Base-by-base conservation (phyloP, 2,329 filamentous ascomycete genomes). In the Juglanconis sp. region DNA sequence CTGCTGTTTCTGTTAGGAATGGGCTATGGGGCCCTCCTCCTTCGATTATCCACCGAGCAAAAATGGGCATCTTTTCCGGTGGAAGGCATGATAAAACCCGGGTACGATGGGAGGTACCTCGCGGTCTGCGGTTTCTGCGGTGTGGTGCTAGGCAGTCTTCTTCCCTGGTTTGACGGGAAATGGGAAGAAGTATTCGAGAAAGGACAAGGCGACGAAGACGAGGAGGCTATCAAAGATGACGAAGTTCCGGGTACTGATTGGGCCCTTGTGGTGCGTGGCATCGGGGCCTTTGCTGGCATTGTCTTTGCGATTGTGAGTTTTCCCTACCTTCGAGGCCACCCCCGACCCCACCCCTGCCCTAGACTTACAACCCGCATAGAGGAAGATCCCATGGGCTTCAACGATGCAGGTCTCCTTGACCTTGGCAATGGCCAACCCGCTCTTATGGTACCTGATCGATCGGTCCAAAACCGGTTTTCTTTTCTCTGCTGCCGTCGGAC, bases 381-480 rank as follows among this genome's bases (percentile, higher is more conserved):
- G 95, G 65, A 91, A 90, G 73, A 84, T 97, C 9, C 90, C 92
- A 1, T 99, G 95, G 95, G 85, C 93, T 68, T 97, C 93, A 8
- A 95, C 92, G 1, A 85, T 96, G n/a, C 95, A 99, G 74, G 87
- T 96, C 24, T 96, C 93, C 1, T 75, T 96, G 32, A 95, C 93
- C 1, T 86, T 99, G 53, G 91, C 92, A 30, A 85, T 98, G 62
- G 91, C 90, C 24, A 98, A 98, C 71, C 94, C 95, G 1, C 89
- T 95, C 9, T 79, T 99, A 17, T 99, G 95, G 95, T 99, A 96
- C 75, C 81, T 98, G 31, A 90, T 99, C 70, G 95, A 99, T 75
- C 90, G 94, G 54, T 95, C 92, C 51, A 87, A 87, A 66, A 84
- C 92, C 0, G 95, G 95, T 4, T 89, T 98, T 66, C 77, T 95